A percentile compares a stretch with the other conserved stretches of the same genome.
These are phyloP conservation scores for Cyberlindnera suaveolens DNA, from an alignment of 805 yeast species.

Conservation along the genomic window DNA sequence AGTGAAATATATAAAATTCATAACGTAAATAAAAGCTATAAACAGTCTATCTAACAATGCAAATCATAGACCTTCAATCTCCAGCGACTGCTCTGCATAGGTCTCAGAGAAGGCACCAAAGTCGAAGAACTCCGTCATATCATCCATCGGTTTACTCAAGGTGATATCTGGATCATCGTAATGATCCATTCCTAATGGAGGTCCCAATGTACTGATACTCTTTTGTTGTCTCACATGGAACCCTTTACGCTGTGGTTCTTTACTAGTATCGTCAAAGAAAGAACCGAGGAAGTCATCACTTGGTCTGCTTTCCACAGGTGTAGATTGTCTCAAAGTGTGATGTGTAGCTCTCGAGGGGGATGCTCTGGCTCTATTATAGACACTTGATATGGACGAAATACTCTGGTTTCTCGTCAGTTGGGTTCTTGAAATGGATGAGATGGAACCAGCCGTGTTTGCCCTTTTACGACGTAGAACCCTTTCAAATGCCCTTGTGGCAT, in stretches of 20 bases:
- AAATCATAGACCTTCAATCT: not conserved
- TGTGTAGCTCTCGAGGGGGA: conserved; percentile 18
- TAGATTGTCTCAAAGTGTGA: conserved; percentile 13
- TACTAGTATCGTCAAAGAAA: conserved; percentile 16
- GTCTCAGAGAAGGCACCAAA: conserved; percentile 20
- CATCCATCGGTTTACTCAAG: conserved; percentile 1
- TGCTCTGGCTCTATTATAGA: conserved; percentile 10
- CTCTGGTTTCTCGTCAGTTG: conserved; percentile 19
- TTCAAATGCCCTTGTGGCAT: conserved; percentile 22
- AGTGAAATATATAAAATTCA: conserved; percentile 2
- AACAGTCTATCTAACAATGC: not conserved
- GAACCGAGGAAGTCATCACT: conserved; percentile 12
- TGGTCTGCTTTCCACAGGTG: conserved; percentile 13
- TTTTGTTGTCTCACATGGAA: conserved; percentile 10
- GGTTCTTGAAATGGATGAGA: conserved; percentile 6
- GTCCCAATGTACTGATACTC: conserved; percentile 18
- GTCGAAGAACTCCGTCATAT: conserved; percentile 18
- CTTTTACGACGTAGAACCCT: conserved; percentile 21
- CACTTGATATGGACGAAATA: conserved; percentile 18
- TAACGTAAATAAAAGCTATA: not conserved
- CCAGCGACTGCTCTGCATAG: not conserved
- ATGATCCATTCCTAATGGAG: conserved; percentile 14
- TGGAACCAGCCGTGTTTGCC: conserved; percentile 22
- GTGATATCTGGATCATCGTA: not conserved
- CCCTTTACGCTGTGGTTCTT: conserved; percentile 3